Evolutionary conservation across 495 filamentous ascomycete species (phyloP).

Genomic region (Aspergillus taichungensis): DNA sequence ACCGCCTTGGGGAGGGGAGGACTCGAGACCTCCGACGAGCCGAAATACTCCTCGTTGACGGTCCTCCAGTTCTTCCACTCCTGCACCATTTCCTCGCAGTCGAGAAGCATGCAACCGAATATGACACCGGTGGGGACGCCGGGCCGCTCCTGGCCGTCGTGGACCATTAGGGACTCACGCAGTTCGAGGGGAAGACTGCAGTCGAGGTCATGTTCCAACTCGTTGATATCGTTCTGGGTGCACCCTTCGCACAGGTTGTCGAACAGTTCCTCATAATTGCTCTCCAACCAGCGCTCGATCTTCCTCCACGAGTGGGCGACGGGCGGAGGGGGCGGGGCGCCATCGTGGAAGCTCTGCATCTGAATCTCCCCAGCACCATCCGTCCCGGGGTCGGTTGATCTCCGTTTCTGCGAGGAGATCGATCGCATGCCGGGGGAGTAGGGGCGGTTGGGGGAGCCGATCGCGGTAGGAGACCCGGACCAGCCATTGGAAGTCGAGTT

Average conservation of each 20-base stretch:
- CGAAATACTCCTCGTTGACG: conserved; percentile 83
- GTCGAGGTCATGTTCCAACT: conserved; percentile 92
- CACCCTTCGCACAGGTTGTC: conserved; percentile 88
- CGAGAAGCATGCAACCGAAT: conserved; percentile 89
- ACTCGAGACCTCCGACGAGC: conserved; percentile 43
- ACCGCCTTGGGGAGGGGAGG: conserved; percentile 55
- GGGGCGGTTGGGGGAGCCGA: conserved; percentile 47
- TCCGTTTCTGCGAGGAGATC: conserved; percentile 48
- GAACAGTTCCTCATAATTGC: conserved; percentile 87
- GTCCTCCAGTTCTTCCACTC: conserved; percentile 95
- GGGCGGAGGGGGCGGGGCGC: conserved; percentile 80
- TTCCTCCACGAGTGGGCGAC: conserved; percentile 83
- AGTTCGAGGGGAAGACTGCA: conserved; percentile 91
- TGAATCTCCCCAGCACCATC: conserved; percentile 77
- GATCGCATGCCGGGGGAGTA: conserved; percentile 92
- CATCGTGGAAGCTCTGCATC: conserved; percentile 93
- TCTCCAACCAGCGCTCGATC: conserved; percentile 89
- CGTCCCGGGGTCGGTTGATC: conserved; percentile 47
- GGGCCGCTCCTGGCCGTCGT: conserved; percentile 94
- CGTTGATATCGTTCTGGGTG: conserved; percentile 91
- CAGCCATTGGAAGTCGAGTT: conserved; percentile 46
- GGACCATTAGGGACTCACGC: conserved; percentile 79
- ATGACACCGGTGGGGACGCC: conserved; percentile 87
- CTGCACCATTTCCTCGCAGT: conserved; percentile 97
- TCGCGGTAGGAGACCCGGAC: conserved; percentile 51